phyloP scores from a whole-genome alignment of 2,329 filamentous ascomycete genomes.

The Ophiocordyceps australis region DNA sequence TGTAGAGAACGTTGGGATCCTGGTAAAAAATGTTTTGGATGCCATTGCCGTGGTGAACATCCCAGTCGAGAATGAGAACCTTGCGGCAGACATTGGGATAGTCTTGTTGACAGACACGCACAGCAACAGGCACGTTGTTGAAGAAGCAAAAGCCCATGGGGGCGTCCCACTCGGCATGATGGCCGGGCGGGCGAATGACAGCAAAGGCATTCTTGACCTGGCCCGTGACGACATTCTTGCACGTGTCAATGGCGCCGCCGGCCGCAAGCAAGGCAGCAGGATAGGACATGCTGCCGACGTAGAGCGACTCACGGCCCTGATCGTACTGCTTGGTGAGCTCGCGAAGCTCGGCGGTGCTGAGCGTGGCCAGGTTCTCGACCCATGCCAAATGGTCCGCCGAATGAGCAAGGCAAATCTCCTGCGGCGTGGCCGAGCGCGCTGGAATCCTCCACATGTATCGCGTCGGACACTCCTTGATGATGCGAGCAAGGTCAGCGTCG shows the following conservation, averaged over 20 bases:
- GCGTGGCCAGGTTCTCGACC: constrained; percentile 40
- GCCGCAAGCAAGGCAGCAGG: constrained; percentile 69
- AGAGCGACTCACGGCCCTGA: constrained; percentile 55
- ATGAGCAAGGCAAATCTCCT: constrained; percentile 71
- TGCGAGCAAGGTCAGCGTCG: constrained; percentile 30
- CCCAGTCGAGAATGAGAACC: constrained; percentile 87
- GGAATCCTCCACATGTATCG: constrained; percentile 60
- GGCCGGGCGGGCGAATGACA: constrained; percentile 84
- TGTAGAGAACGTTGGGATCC: constrained; percentile 87
- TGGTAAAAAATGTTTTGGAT: constrained; percentile 93
- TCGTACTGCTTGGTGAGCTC: constrained; percentile 43
- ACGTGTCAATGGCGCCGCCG: constrained; percentile 89
- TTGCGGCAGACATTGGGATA: constrained; percentile 72
- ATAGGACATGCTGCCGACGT: constrained; percentile 68
- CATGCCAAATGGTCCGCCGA: constrained; percentile 60
- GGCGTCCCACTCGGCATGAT: constrained; percentile 75
- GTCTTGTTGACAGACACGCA: constrained; percentile 69
- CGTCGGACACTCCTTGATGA: constrained; percentile 34
- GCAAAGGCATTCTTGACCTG: constrained; percentile 89
- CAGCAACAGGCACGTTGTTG: constrained; percentile 90
- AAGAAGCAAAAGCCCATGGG: constrained; percentile 95
- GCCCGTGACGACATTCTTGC: constrained; percentile 70
- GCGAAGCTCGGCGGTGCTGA: constrained; percentile 47
- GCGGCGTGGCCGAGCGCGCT: constrained; percentile 56
- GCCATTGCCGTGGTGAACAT: constrained; percentile 69